These are phyloP conservation scores for Fusarium bactridioides DNA, from an alignment of 2,329 filamentous ascomycete species.

Conservation along the genomic window DNA sequence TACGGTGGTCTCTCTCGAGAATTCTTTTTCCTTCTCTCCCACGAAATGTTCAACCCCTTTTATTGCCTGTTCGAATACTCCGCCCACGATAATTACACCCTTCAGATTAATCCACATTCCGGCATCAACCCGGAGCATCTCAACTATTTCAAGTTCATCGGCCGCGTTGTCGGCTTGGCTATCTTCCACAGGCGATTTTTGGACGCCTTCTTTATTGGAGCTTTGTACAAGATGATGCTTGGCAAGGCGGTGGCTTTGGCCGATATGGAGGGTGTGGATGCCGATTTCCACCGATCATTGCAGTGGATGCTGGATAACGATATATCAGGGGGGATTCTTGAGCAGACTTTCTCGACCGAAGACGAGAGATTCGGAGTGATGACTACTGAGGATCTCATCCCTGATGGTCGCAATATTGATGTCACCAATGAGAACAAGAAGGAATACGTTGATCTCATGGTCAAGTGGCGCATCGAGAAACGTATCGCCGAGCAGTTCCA, in stretches of 20 bases:
- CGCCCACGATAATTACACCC: conserved; percentile 98
- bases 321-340: conserved; percentile 88
- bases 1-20: conserved; percentile 97
- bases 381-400: conserved; percentile 92
- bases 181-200: conserved; percentile 98
- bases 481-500: conserved; percentile 98
- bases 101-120: conserved; percentile 99
- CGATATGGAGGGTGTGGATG: conserved; percentile 99
- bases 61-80: conserved; percentile 99
- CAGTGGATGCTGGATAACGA: conserved; percentile 99
- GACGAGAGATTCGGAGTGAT: conserved; percentile 97
- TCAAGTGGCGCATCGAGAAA: conserved; percentile 99
- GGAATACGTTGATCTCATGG: conserved; percentile 98
- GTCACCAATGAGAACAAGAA: conserved; percentile 99
- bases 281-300: conserved; percentile 94
- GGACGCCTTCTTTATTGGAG: conserved; percentile 98
- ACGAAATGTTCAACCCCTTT: conserved; percentile 99
- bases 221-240: conserved; percentile 99
- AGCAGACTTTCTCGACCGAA: conserved; percentile 96
- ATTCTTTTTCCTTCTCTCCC: conserved; percentile 98
- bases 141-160: conserved; percentile 99
- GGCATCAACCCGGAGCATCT: conserved; percentile 99
- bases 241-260: conserved; percentile 89
- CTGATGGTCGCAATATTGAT: conserved; percentile 87
- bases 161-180: conserved; percentile 92